phyloP scores from a whole-genome alignment of 2,329 filamentous ascomycete genomes.

The Nothopassalora personata region DNA sequence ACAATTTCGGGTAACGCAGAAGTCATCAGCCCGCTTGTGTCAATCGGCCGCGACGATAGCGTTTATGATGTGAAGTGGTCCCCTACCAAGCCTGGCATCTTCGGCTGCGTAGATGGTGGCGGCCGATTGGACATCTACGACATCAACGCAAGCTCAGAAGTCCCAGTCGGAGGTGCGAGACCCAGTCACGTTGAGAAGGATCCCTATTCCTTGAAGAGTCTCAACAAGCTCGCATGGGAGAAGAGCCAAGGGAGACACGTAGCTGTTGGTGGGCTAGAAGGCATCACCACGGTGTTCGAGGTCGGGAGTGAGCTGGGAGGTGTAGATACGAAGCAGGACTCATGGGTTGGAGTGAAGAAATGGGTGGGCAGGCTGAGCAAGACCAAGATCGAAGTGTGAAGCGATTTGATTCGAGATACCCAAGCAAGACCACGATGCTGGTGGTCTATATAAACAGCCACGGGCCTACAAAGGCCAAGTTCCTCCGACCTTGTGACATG shows the following conservation, averaged over 20 bases:
- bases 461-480: too few relatives aligned
- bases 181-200: conserved; percentile 35
- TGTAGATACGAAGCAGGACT: conserved; percentile 75
- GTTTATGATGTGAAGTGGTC: conserved; percentile 97
- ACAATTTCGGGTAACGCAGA: conserved; percentile 41
- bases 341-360: conserved; percentile 92
- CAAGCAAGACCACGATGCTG: not conserved
- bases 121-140: conserved; percentile 95
- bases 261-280: conserved; percentile 87
- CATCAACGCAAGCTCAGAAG: conserved; percentile 83
- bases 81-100: conserved; percentile 87
- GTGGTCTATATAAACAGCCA: too few relatives aligned
- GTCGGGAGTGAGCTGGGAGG: conserved; percentile 77
- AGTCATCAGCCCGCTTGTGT: conserved; percentile 60
- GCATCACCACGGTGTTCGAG: conserved; percentile 86
- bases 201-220: conserved; percentile 55
- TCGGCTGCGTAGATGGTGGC: conserved; percentile 88
- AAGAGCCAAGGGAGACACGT: conserved; percentile 78
- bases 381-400: conserved; percentile 19
- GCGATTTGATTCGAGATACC: not conserved
- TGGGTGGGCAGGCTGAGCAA: conserved; percentile 56
- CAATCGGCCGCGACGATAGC: conserved; percentile 89
- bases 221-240: conserved; percentile 96
- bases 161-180: conserved; percentile 71
- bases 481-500: not conserved